phyloP scores from a whole-genome alignment of 2,329 filamentous ascomycete genomes.

The Penicillium sp. region DNA sequence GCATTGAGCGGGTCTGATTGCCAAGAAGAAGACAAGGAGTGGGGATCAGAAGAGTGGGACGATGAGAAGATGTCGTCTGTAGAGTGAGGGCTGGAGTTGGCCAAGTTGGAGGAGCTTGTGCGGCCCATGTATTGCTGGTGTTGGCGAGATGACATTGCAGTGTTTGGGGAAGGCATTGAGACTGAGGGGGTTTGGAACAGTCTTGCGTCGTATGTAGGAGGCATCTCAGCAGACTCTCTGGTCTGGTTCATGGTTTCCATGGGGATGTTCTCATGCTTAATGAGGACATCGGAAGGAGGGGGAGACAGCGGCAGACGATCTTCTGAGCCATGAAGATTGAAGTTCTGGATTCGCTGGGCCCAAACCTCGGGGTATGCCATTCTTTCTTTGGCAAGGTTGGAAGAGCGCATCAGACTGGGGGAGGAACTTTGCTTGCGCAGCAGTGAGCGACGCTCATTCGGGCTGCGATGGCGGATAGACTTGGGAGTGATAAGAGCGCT shows the following conservation, averaged over 20 bases:
- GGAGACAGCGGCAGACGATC: conserved; percentile 47
- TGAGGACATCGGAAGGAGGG: conserved; percentile 46
- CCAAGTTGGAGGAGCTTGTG: conserved; percentile 29
- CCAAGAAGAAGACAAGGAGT: conserved; percentile 44
- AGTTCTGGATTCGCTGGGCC: conserved; percentile 57
- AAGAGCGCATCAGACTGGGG: conserved; percentile 58
- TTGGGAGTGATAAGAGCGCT: conserved; percentile 42
- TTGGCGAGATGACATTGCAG: conserved; percentile 29
- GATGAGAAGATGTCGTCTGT: conserved; percentile 42
- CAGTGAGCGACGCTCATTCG: conserved; percentile 40
- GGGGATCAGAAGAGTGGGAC: conserved; percentile 40
- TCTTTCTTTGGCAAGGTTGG: conserved; percentile 47
- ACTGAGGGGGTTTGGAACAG: conserved; percentile 37
- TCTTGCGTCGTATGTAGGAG: conserved; percentile 33
- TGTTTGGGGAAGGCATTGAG: conserved; percentile 36
- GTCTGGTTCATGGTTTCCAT: conserved; percentile 34
- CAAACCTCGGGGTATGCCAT: conserved; percentile 50
- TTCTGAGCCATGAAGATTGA: conserved; percentile 50
- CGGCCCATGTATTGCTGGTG: conserved; percentile 37
- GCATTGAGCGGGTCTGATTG: conserved; percentile 41
- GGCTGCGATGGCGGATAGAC: conserved; percentile 41
- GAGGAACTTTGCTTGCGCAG: conserved; percentile 47
- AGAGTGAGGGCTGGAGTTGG: conserved; percentile 38
- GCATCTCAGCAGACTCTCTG: conserved; percentile 31
- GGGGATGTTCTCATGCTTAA: conserved; percentile 41